Evolutionary conservation across 805 yeast genomes (phyloP).

Genomic region (Cephaloascus albidus): DNA sequence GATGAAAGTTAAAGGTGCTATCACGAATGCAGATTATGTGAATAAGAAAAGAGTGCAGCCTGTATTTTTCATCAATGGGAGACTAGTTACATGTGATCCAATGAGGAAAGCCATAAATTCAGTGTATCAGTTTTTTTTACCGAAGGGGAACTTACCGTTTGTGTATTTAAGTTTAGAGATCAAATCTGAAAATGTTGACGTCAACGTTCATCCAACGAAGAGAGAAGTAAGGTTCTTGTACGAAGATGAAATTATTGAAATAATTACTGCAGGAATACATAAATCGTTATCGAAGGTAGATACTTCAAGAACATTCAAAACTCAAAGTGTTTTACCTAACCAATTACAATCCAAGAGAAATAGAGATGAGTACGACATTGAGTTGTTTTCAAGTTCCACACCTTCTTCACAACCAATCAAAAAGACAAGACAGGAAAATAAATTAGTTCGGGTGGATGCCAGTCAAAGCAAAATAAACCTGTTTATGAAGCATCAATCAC

Average conservation of each 20-base stretch:
- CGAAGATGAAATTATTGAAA: conserved; percentile 79
- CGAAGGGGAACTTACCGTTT: conserved; percentile 71
- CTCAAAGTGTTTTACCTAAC: conserved; percentile 42
- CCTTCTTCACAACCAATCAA: conserved; percentile 7
- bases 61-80: conserved; percentile 74
- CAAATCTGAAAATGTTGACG: conserved; percentile 68
- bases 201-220: conserved; percentile 93
- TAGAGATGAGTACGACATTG: conserved; percentile 4
- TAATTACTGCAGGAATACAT: conserved; percentile 41
- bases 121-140: conserved; percentile 56
- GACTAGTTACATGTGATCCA: conserved; percentile 80
- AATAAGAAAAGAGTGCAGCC: conserved; percentile 60
- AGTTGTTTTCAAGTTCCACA: neutral
- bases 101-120: conserved; percentile 58
- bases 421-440: conserved; percentile 43
- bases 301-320: conserved; percentile 55
- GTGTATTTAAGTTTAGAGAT: conserved; percentile 65
- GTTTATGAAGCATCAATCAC: conserved; percentile 10
- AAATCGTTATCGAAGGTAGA: conserved; percentile 47
- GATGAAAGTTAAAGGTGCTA: conserved; percentile 40
- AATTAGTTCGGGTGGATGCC: conserved; percentile 64
- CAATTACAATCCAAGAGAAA: conserved; percentile 8
- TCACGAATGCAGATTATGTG: conserved; percentile 64
- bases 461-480: conserved; percentile 46
- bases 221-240: conserved; percentile 79